Evolutionary conservation across 805 yeast species (phyloP).

Genomic region (Metschnikowia picachoensis): DNA sequence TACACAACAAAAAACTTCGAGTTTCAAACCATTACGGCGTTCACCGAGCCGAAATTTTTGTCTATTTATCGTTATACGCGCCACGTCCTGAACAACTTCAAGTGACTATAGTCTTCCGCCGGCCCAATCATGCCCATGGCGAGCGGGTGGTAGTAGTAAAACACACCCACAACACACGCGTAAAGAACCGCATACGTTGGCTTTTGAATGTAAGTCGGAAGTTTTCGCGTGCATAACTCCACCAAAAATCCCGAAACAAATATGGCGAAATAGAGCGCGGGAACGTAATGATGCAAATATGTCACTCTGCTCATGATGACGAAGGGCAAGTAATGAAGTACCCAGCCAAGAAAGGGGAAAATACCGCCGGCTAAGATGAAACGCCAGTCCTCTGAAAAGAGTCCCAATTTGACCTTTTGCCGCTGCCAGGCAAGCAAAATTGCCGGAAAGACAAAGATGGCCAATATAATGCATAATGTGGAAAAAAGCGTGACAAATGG

Average conservation of each 20-base stretch:
- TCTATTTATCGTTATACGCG: not conserved
- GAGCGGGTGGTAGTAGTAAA: constrained; percentile 15
- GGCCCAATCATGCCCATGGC: constrained; percentile 18
- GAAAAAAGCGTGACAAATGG: constrained; percentile 70
- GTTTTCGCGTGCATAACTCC: constrained; percentile 19
- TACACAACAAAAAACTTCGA: too few species aligned
- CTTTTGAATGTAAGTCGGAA: constrained; percentile 13
- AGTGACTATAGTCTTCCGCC: constrained; percentile 4
- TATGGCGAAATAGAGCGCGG: constrained; percentile 37
- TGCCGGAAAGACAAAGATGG: constrained; percentile 20
- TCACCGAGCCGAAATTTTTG: too few species aligned
- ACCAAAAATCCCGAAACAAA: constrained; percentile 21
- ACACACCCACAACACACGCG: constrained; percentile 12
- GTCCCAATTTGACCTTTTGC: constrained; percentile 21
- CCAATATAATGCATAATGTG: constrained; percentile 24
- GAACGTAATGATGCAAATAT: constrained; percentile 43
- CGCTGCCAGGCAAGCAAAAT: constrained; percentile 30
- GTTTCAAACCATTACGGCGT: too few species aligned
- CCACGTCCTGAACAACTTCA: constrained; percentile 15
- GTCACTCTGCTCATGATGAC: constrained; percentile 42
- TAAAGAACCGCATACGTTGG: constrained; percentile 7
- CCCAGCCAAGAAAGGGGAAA: constrained; percentile 38
- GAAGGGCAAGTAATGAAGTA: constrained; percentile 39
- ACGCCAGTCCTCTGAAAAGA: constrained; percentile 28
- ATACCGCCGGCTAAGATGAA: constrained; percentile 28